Evolutionary conservation across 768 basidiomycete species (phyloP), one percentile per base, ranked within the genome.

Genomic region (Suillus weaverae): DNA sequence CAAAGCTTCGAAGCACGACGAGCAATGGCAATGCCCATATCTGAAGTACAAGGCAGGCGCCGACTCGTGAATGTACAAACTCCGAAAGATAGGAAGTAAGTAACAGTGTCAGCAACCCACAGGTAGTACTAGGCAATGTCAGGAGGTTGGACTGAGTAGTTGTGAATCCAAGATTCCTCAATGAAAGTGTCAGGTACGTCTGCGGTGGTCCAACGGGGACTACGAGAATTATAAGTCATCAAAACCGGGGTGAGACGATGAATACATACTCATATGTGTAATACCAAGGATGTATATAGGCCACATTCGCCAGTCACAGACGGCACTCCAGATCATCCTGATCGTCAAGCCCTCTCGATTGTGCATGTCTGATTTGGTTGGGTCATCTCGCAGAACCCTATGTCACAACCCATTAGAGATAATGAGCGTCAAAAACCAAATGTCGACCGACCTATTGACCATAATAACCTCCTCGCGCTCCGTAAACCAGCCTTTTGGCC

Each of bases 11-110:
- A 0, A 88, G 77, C 1, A 84, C 83, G 61, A 88, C 79, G 48
- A 90, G 78, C 33, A 88, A 80, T 3, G 86, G 86, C 6, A 90
- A 74, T 1, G 86, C 84, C 88, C 88, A 90, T 61, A 89, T 60
- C 63, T 88, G 83, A 16, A 85, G 77, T 36, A 86, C 73, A 32
- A 88, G 74, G 4, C 84, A 82, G 2, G 84, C 82, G 30, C 79
- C 72, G n/a, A 84, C 79, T 5, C 88, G 82, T 66, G 84, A 86
- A 70, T 89, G 81, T 70, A 88, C 72, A 36, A 79, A 76, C 70
- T 89, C 86, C 67, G 84, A 83, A 46, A 86, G 71, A 69, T 82
- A 86, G 18, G 83, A 78, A 39, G 81, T 76, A 54, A 74, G 74
- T 14, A 86, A 77, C 9, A 87, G 78, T 68, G 84, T 80, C 26